A percentile compares a stretch with the other conserved stretches of the same genome.
Conservation (phyloP, 129 eudicot genomes). For the Pittosporum tobira region DNA sequence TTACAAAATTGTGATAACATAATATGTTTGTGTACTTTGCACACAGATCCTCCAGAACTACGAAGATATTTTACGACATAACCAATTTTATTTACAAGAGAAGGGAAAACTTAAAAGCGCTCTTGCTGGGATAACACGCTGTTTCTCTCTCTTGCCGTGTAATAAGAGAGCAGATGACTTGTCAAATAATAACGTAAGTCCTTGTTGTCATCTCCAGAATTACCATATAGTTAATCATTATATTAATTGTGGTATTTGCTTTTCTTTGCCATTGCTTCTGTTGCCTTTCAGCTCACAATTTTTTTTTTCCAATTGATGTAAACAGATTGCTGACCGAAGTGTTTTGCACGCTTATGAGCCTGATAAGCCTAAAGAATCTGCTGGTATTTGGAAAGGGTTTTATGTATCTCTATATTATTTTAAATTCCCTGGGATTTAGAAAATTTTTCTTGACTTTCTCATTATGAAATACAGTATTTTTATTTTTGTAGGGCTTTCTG, state of each 20-base stretch:
- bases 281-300: neutral
- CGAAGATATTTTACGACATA: constrained; percentile 64
- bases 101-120: constrained; percentile 70
- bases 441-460: neutral
- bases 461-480: constrained; percentile 4
- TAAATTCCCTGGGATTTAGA: neutral
- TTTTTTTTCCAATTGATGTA: neutral
- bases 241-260: neutral
- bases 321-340: constrained; percentile 25
- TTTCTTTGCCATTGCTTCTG: neutral
- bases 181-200: constrained; percentile 39
- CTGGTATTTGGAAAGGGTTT: constrained; percentile 41
- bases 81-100: constrained; percentile 65
- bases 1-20: neutral
- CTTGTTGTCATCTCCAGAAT: constrained; percentile 8
- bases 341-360: constrained; percentile 72
- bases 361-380: constrained; percentile 34
- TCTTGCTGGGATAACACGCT: constrained; percentile 63
- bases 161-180: constrained; percentile 31
- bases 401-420: neutral
- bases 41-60: constrained; percentile 75
- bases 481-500: constrained; percentile 35
- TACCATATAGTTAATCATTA: neutral
- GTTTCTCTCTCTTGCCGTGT: constrained; percentile 70
- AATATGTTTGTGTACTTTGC: neutral